Evolutionary conservation across 352 stramenopile species (phyloP).

Genomic region (Aphanomyces cochlioides): DNA sequence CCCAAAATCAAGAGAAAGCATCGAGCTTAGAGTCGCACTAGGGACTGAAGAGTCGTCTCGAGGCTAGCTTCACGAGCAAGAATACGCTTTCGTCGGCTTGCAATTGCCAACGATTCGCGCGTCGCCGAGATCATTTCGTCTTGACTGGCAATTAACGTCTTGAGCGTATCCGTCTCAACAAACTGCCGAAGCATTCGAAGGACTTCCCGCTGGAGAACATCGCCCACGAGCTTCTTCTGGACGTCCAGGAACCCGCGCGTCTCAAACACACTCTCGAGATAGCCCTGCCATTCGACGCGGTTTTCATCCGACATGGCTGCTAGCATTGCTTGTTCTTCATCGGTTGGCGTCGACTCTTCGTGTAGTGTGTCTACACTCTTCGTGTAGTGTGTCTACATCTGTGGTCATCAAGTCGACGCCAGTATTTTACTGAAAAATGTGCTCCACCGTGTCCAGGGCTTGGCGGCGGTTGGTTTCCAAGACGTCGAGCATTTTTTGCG

Average conservation of each 20-base stretch:
- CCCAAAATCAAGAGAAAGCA: too few species aligned
- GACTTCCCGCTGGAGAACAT: slow-evolving; percentile 23
- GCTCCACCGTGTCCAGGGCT: not conserved
- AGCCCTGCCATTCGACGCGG: not conserved
- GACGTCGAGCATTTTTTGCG: not conserved
- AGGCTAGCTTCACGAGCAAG: not conserved
- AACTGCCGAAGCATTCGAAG: slow-evolving; percentile 9
- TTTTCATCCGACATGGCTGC: not conserved
- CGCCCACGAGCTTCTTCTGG: slow-evolving; percentile 15
- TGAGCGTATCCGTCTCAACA: not conserved
- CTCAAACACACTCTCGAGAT: slow-evolving; percentile 18
- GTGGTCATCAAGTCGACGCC: slow-evolving; percentile 16
- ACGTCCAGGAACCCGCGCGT: slow-evolving; percentile 14
- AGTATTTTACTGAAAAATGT: slow-evolving; percentile 14
- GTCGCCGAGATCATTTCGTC: not conserved
- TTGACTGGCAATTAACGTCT: not conserved
- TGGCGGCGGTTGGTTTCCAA: not conserved
- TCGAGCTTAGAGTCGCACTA: too few species aligned
- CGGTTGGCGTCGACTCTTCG: not conserved
- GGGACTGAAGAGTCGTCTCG: not conserved
- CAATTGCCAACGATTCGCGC: not conserved
- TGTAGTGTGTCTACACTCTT: not conserved
- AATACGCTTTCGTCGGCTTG: not conserved
- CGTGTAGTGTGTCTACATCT: not conserved
- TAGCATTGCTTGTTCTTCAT: slow-evolving; percentile 3